Conservation (phyloP, 2,329 filamentous ascomycete species). For the Microascus cirrosus region DNA sequence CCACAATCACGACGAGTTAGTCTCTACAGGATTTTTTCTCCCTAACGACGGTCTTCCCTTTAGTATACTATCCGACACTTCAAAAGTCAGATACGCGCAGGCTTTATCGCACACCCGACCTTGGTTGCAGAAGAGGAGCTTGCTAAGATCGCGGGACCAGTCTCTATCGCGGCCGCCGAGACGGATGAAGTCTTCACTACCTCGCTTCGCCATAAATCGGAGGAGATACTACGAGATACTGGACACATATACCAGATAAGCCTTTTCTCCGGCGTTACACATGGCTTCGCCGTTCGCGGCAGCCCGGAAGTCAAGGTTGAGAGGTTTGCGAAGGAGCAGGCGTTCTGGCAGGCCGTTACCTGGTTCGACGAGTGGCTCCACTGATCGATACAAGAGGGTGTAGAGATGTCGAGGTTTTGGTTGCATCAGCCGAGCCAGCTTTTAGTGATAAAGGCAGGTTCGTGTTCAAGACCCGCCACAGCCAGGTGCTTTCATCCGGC, state of each 20-base stretch:
- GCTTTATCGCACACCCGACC: slow-evolving; percentile 66
- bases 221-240: slow-evolving; percentile 46
- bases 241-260: slow-evolving; percentile 63
- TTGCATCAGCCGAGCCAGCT: no score
- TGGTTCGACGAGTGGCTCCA: slow-evolving; percentile 53
- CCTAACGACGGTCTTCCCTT: neutral
- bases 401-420: no score
- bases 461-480: no score
- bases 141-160: slow-evolving; percentile 48
- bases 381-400: slow-evolving; percentile 2
- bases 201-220: slow-evolving; percentile 52
- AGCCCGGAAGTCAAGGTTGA: slow-evolving; percentile 46
- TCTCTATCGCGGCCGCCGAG: slow-evolving; percentile 57
- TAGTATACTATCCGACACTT: slow-evolving; percentile 61
- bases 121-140: slow-evolving; percentile 62
- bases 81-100: slow-evolving; percentile 53
- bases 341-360: slow-evolving; percentile 62
- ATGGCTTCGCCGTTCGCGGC: slow-evolving; percentile 65
- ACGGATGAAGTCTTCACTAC: slow-evolving; percentile 52
- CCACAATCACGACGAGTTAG: no score
- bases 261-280: slow-evolving; percentile 58
- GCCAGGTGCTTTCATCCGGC: no score
- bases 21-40: no score
- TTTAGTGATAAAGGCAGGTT: no score
- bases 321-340: slow-evolving; percentile 69